A percentile compares a stretch with the other conserved stretches of the same genome.
Conservation (phyloP, 1,139 yeast genomes). For the Wickerhamomyces sp. region DNA sequence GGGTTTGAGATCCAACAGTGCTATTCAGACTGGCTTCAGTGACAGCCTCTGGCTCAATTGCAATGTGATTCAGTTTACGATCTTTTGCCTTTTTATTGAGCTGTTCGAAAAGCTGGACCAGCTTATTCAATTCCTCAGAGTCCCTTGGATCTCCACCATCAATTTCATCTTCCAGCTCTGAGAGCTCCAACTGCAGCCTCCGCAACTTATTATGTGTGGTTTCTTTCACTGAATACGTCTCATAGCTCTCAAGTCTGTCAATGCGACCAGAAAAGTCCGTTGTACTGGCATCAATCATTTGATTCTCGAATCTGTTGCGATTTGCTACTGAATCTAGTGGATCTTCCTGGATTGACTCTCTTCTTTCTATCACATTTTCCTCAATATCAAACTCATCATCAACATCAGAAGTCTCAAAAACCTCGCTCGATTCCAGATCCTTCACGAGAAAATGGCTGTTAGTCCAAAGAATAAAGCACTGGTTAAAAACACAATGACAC, state of each 20-base stretch:
- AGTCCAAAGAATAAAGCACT: not conserved
- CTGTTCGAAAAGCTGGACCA: conserved; percentile 12
- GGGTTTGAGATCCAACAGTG: no score
- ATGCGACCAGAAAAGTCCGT: conserved; percentile 26
- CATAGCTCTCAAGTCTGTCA: conserved; percentile 26
- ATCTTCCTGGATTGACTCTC: conserved; percentile 21
- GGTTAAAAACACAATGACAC: conserved; percentile 1
- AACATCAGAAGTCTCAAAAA: conserved; percentile 48
- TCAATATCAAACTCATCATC: conserved; percentile 31
- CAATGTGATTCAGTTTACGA: conserved; percentile 11
- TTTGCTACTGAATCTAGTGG: conserved; percentile 15
- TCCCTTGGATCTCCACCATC: conserved; percentile 5
- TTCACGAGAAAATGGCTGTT: conserved; percentile 1
- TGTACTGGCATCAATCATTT: conserved; percentile 23
- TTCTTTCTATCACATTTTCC: conserved; percentile 2
- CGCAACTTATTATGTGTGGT: conserved; percentile 40
- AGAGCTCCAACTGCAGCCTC: conserved; percentile 42
- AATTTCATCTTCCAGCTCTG: conserved; percentile 30
- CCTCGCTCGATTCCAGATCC: conserved; percentile 32
- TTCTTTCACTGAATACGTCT: conserved; percentile 31
- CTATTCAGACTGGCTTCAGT: not conserved
- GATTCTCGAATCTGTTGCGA: conserved; percentile 18
- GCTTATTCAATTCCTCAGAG: conserved; percentile 10
- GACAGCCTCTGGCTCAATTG: conserved; percentile 6
- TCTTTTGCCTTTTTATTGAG: conserved; percentile 10